A percentile compares a stretch with the other conserved stretches of the same genome.
phyloP scores from a whole-genome alignment of 805 yeast genomes.

The Komagataella mondaviorum region DNA sequence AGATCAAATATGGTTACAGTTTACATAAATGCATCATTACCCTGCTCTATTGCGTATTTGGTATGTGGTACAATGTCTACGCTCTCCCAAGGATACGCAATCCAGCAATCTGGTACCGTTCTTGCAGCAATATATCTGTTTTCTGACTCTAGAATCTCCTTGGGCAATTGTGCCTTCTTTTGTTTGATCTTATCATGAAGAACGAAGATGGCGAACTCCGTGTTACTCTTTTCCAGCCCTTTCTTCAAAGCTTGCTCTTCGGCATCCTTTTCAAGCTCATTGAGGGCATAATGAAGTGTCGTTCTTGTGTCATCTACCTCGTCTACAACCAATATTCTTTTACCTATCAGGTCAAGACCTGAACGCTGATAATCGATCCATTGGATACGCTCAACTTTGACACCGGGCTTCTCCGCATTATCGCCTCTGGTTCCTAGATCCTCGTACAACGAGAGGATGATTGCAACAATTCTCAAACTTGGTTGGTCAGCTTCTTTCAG shows the following conservation, averaged over 20 bases:
- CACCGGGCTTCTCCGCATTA: constrained; percentile 44
- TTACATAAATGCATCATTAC: constrained; percentile 32
- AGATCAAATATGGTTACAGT: background rate
- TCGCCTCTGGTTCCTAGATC: constrained; percentile 53
- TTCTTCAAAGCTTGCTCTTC: constrained; percentile 40
- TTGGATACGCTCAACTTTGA: constrained; percentile 62
- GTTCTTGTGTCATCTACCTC: constrained; percentile 85
- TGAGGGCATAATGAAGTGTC: constrained; percentile 66
- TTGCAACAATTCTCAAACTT: constrained; percentile 88
- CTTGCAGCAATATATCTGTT: constrained; percentile 62
- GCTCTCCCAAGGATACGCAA: constrained; percentile 84
- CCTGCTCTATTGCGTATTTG: constrained; percentile 59
- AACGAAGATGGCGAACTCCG: constrained; percentile 65
- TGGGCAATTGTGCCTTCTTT: constrained; percentile 61
- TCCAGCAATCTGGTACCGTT: constrained; percentile 70
- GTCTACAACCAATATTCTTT: constrained; percentile 61
- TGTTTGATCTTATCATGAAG: constrained; percentile 64
- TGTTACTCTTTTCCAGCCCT: constrained; percentile 36
- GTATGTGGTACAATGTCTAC: constrained; percentile 65
- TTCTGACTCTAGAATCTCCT: constrained; percentile 36
- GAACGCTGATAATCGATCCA: constrained; percentile 72
- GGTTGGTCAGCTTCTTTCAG: constrained; percentile 79
- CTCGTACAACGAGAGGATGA: constrained; percentile 85
- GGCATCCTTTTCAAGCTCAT: constrained; percentile 64
- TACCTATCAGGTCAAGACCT: constrained; percentile 48